Evolutionary conservation across 495 filamentous ascomycete species (phyloP).

Genomic region (Neurospora pannonica): DNA sequence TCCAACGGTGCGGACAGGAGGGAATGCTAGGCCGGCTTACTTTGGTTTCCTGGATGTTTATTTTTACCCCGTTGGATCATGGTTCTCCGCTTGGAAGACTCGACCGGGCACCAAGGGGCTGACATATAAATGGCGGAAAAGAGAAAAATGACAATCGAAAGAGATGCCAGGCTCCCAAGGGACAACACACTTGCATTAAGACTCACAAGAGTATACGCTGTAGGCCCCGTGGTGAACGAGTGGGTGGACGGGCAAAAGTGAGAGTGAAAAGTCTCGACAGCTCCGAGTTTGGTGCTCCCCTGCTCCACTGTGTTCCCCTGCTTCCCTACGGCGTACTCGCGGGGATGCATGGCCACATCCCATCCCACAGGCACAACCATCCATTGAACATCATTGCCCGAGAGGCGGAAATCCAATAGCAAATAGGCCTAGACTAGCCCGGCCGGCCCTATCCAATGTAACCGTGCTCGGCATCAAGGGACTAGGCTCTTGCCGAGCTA

Average conservation of each 20-base stretch:
- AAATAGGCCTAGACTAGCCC: neutral
- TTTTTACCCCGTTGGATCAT: neutral
- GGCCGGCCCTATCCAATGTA: neutral
- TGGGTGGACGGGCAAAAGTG: neutral
- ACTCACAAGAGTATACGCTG: neutral
- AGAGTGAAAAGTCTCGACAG: neutral
- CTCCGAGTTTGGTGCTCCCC: neutral
- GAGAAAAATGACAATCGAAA: neutral
- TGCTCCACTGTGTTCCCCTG: constrained; percentile 6
- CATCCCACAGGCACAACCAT: constrained; percentile 1
- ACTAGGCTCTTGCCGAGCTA: neutral
- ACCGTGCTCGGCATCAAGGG: neutral
- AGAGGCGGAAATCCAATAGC: constrained; percentile 11
- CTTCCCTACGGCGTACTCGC: neutral
- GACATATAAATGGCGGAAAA: neutral
- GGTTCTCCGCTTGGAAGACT: neutral
- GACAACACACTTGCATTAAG: neutral
- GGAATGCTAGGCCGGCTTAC: neutral
- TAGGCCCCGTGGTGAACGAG: neutral
- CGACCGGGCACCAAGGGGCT: neutral
- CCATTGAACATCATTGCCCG: constrained; percentile 1
- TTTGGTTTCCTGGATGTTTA: neutral
- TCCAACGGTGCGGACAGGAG: neutral
- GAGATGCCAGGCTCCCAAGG: neutral
- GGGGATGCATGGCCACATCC: constrained; percentile 7